Evolutionary conservation across 2,329 filamentous ascomycete species (phyloP), one percentile per base, ranked within the genome.

Genomic region (Fusarium neocosmosporiellum): DNA sequence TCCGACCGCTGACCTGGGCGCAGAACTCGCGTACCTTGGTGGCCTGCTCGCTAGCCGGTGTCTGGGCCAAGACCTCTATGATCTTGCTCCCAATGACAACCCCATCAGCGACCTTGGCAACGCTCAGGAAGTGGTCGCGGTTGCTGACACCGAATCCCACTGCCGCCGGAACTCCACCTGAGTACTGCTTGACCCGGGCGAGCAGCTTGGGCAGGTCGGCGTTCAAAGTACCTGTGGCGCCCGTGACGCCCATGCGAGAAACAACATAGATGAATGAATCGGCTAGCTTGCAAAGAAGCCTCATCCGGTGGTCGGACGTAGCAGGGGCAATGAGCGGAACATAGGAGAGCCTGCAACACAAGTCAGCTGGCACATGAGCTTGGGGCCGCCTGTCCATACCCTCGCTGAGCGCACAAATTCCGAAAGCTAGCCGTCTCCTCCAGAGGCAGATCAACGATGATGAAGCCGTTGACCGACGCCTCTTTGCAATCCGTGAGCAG

Each of bases 181-280:
- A 98, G 84, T 96, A 98, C 81, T 92, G 92, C 86, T 98, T 96
- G 27, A 99, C 96, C 39, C 94, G 91, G 65, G 89, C 89, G 66
- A 99, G 86, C 39, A 99, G 89, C 59, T 93, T 91, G 16, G 95
- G 94, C 34, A 99, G 89, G 66, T 93, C 92, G 50, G 91, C 88
- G 82, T 94, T 98, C 78, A 99, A 85, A 27, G 91, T 91, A 36
- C 95, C 95, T 1, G 91, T 92, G 16, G 95, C 96, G 77, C 96
- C 96, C 10, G 96, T 99, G 65, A 98, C 96, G 77, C 96, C 96
- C 93, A 97, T 97, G 77, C 96, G 90, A 24, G 96, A 98, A 63
- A 99, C 96, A 69, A 99, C 95, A 82, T 99, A 99, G 84, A 99
- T 97, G 86, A 98, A 99, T 5, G 95, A 98, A 84, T 98, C 96